Base-by-base conservation (phyloP, 768 basidiomycete genomes). In the Russula brevipes region DNA sequence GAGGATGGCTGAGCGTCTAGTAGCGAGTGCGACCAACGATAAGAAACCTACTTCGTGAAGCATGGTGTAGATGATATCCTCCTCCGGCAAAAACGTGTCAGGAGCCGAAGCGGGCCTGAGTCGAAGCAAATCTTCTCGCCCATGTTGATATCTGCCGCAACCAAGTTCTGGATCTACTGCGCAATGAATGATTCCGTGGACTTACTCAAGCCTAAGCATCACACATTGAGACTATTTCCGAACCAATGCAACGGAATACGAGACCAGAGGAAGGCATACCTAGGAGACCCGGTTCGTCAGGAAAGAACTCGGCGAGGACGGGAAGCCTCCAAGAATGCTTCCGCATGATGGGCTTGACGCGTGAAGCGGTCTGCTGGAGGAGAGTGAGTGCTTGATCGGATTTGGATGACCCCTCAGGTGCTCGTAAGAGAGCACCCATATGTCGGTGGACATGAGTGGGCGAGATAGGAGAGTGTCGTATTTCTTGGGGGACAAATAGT, bases 331-430 rank as follows among this genome's bases (percentile, higher is more conserved):
- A 98, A 5, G 76, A 76, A 68, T 87, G 87, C 67, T 87, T 91
- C 61, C 86, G 79, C 94, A 97, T 97, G 67, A 98, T 93, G 7
- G 95, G 95, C 73, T 94, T 95, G 54, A 96, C 92, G 54, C 91
- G 79, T 1, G 86, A 85, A 0, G 88, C 86, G 36, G 91, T 79
- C 65, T 81, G 80, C 68, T 88, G 82, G 42, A 94, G 79, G 71
- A 89, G 77, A 16, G 78, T 72, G 47, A 91, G 78, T 17, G 92
- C 91, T 44, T 82, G 80, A 65, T 88, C 82, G 49, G 85, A 81
- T 68, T 82, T 44, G 86, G 86, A 69, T 79, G 80, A 61, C 81
- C 82, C 64, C 84, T 88, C 65, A 94, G 80, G 72, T 90, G 85
- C 19, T 85, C 85, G 66, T 87, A 87, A 0, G 87, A 82, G 68